A percentile compares a stretch with the other conserved stretches of the same genome.
Conservation (phyloP, 768 basidiomycete genomes). For the Suillus tomentosus region DNA sequence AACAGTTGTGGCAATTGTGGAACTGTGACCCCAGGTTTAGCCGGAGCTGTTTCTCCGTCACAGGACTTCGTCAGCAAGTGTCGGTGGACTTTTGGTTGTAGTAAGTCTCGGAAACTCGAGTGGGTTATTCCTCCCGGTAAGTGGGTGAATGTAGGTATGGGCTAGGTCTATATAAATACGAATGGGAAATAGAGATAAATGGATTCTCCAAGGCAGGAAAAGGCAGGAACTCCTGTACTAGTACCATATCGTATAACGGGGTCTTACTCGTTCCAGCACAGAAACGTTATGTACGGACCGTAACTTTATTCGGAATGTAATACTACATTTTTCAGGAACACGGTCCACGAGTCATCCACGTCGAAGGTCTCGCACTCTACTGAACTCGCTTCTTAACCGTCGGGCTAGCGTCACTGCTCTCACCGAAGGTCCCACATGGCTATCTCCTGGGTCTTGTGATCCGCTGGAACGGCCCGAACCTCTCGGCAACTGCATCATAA, state of each 20-base stretch:
- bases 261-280: slow-evolving; percentile 30
- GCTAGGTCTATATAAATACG: slow-evolving; percentile 11
- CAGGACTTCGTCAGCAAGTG: slow-evolving; percentile 18
- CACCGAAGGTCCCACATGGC: slow-evolving; percentile 8
- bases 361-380: slow-evolving; percentile 20
- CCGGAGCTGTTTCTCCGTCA: slow-evolving; percentile 31
- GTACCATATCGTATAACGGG: slow-evolving; percentile 27
- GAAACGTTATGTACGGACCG: slow-evolving; percentile 14
- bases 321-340: slow-evolving; percentile 24
- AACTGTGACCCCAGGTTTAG: slow-evolving; percentile 27
- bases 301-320: slow-evolving; percentile 16
- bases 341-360: no score
- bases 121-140: no score
- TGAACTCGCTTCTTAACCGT: slow-evolving; percentile 29
- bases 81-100: neutral
- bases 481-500: slow-evolving; percentile 12
- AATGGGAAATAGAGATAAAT: slow-evolving; percentile 17
- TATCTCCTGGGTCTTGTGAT: slow-evolving; percentile 27
- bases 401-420: slow-evolving; percentile 17
- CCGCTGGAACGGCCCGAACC: slow-evolving; percentile 18
- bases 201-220: slow-evolving; percentile 5
- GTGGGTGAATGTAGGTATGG: slow-evolving; percentile 1
- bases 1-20: slow-evolving; percentile 22
- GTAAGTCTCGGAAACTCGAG: neutral
- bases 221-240: slow-evolving; percentile 7